These are phyloP conservation scores for Selaginella moellendorffii DNA, from an alignment of 75 land plant species.

Conservation along the genomic window DNA sequence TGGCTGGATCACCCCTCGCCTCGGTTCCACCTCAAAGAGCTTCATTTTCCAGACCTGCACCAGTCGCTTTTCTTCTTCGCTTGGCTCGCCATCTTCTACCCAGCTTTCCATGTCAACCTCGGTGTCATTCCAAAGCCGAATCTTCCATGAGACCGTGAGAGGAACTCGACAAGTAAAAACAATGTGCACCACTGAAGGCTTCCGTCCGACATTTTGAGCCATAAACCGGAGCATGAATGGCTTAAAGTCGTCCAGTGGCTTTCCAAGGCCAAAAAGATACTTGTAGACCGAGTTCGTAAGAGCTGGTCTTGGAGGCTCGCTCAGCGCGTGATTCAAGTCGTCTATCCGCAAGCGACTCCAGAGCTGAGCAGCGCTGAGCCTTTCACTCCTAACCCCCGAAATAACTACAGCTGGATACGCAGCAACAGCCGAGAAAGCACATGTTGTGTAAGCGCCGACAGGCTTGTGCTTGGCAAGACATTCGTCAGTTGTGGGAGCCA, in stretches of 20 bases:
- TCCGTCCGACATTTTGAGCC: constrained; percentile 11
- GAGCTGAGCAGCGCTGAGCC: constrained; percentile 20
- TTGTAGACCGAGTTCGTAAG: constrained; percentile 6
- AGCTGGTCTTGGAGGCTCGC: constrained; percentile 3
- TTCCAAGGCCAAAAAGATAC: constrained; percentile 26
- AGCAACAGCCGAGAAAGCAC: background rate
- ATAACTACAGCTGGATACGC: constrained; percentile 9
- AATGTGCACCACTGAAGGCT: constrained; percentile 12
- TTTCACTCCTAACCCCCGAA: constrained; percentile 15
- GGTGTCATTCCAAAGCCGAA: constrained; percentile 28
- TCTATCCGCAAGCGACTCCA: constrained; percentile 14
- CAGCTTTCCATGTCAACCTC: constrained; percentile 31
- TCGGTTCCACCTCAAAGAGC: constrained; percentile 23
- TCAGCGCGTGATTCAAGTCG: constrained; percentile 13
- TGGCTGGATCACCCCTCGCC: constrained; percentile 17
- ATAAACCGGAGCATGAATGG: constrained; percentile 15
- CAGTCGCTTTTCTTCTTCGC: constrained; percentile 13
- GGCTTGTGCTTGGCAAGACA: background rate
- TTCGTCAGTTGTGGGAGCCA: constrained; percentile 3
- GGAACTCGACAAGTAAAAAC: constrained; percentile 12
- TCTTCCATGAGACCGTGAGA: constrained; percentile 21
- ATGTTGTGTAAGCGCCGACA: background rate
- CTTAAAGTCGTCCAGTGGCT: constrained; percentile 9
- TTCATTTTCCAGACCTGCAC: constrained; percentile 4
- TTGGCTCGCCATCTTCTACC: constrained; percentile 19